phyloP scores from a whole-genome alignment of 139 green algal genomes.

The Closterium sp. region DNA sequence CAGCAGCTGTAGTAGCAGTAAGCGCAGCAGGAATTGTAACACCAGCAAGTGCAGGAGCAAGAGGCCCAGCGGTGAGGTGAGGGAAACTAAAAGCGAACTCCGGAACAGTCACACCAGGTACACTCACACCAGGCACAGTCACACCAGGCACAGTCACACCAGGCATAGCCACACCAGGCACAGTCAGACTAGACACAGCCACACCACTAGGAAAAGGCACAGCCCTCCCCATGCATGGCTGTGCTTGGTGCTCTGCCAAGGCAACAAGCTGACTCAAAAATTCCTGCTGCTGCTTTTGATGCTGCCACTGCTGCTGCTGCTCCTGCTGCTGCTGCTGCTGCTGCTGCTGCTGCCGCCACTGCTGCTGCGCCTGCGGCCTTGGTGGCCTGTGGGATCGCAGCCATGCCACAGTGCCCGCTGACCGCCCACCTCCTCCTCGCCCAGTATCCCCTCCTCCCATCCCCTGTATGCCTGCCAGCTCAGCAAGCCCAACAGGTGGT shows the following conservation, averaged over 20 bases:
- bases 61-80: neutral
- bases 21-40: neutral
- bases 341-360: neutral
- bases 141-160: neutral
- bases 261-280: neutral
- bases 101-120: neutral
- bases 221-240: neutral
- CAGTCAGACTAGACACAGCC: neutral
- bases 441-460: too few relatives aligned
- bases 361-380: neutral
- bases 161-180: neutral
- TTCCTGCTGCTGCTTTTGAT: neutral
- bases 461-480: neutral
- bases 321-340: neutral
- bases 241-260: neutral
- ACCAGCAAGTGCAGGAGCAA: neutral
- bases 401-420: neutral
- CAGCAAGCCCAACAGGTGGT: neutral
- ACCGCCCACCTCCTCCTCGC: neutral
- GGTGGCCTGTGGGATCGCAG: neutral
- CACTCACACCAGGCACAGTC: too few relatives aligned
- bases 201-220: neutral
- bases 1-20: neutral
- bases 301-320: neutral
- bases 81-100: neutral